Percentiles rank a stretch among this genome's conserved stretches.
These are phyloP conservation scores for Annulohypoxylon stygium DNA, from an alignment of 495 filamentous ascomycete genomes.

Conservation along the genomic window DNA sequence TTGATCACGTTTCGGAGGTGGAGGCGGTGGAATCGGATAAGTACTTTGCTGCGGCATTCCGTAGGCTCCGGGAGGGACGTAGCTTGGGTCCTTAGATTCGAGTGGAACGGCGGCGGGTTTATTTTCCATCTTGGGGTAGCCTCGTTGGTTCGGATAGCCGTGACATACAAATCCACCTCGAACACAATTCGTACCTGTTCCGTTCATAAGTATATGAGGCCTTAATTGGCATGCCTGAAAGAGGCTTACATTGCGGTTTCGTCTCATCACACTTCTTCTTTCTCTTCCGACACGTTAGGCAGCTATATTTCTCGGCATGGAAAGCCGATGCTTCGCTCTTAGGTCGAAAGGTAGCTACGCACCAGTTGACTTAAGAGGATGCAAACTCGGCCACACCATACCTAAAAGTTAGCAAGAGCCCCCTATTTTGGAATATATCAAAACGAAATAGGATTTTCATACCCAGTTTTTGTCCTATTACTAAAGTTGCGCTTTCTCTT, in stretches of 20 bases:
- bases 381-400: constrained; percentile 38
- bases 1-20: constrained; percentile 60
- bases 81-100: constrained; percentile 82
- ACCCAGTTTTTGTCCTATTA: constrained; percentile 92
- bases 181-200: constrained; percentile 88
- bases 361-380: constrained; percentile 29
- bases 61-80: constrained; percentile 70
- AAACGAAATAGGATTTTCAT: constrained; percentile 24
- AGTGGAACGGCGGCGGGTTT: constrained; percentile 78
- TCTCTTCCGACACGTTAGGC: constrained; percentile 90
- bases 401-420: constrained; percentile 42
- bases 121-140: constrained; percentile 75
- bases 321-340: constrained; percentile 39
- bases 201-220: constrained; percentile 37
- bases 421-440: not conserved
- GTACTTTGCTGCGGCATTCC: constrained; percentile 65
- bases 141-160: constrained; percentile 82
- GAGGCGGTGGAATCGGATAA: constrained; percentile 53
- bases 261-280: constrained; percentile 99
- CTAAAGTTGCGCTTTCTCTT: constrained; percentile 90
- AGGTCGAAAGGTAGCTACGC: constrained; percentile 14
- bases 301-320: constrained; percentile 60
- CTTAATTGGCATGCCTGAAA: not conserved
- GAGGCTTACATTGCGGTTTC: constrained; percentile 86
- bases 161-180: constrained; percentile 93